Conservation (phyloP, 495 filamentous ascomycete genomes). For the Podospora tetraspora region DNA sequence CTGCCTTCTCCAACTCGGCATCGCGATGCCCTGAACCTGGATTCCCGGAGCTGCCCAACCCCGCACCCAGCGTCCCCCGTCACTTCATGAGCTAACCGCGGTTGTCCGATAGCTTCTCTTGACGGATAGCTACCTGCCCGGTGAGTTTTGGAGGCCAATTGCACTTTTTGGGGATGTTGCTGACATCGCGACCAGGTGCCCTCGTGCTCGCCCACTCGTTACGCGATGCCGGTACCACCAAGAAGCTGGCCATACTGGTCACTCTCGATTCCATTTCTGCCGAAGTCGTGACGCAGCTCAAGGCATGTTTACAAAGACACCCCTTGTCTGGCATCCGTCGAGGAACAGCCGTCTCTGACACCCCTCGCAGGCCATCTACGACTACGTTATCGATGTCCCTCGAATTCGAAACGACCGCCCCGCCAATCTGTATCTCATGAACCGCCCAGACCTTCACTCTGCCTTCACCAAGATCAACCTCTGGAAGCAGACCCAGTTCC, state of each 20-base stretch:
- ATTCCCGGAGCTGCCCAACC: constrained; percentile 4
- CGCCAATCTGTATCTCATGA: constrained; percentile 85
- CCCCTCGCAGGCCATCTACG: constrained; percentile 63
- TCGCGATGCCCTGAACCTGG: not conserved
- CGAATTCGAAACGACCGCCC: constrained; percentile 69
- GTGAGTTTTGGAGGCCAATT: constrained; percentile 43
- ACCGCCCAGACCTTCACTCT: constrained; percentile 79
- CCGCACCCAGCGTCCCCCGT: not conserved
- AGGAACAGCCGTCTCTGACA: not conserved
- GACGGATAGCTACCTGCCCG: constrained; percentile 86
- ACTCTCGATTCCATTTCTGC: constrained; percentile 69
- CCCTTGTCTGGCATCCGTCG: not conserved
- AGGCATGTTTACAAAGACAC: constrained; percentile 38
- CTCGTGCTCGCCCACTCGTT: constrained; percentile 92
- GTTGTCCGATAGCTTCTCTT: constrained; percentile 63
- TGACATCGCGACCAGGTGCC: constrained; percentile 56
- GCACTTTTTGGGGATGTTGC: constrained; percentile 15
- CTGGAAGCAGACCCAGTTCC: constrained; percentile 87
- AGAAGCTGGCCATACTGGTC: constrained; percentile 78
- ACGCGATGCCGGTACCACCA: constrained; percentile 81
- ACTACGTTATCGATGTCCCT: constrained; percentile 81
- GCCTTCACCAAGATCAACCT: constrained; percentile 95
- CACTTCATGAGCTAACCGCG: constrained; percentile 26
- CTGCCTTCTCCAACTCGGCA: not conserved
- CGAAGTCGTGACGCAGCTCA: constrained; percentile 70